Evolutionary conservation across 192 early-diverging fungal species (phyloP), one percentile per base, ranked within the genome.

Genomic region (Linnemannia elongata): DNA sequence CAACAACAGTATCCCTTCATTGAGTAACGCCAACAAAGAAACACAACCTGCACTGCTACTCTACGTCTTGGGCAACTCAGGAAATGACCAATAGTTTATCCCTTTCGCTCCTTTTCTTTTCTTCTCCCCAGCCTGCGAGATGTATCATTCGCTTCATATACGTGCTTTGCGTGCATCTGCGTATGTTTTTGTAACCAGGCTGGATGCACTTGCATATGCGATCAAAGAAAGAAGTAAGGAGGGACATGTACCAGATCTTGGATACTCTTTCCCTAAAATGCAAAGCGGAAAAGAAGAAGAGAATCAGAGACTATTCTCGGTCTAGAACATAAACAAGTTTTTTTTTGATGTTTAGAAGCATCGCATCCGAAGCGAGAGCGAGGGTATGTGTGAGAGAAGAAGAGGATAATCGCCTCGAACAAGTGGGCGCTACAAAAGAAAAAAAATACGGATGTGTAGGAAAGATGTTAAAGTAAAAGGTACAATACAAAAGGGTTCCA

Each of bases 41-140:
- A 52, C 24, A 60, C 57, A 60, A 7, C 8, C 60, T 66, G 30
- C 30, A 33, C 12, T 33, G 60, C 60, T 66, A 15, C 57, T 13
- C 18, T 18, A 52, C 18, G 4, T 52, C 9, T 66, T 12, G 27
- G 9, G 27, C 1, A 66, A 9, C 30, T 33, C n/a, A 9, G 60
- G 39, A 13, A 42, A 72, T 72, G 70, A 72, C 70, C 70, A 72
- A 72, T 72, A 72, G 36, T 72, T 72, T 72, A 72, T 42, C 70
- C 70, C 35, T 42, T 8, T n/a, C 39, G 4, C 36, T 42, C 5
- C 8, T 33, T 66, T 12, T 27, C 13, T 10, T 63, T 63, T 22
- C 27, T 63, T 63, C 60, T 12, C 60, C 0, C 12, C 27, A 12
- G 2, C 30, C n/a, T 66, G 2, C 8, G 13, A 27, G 13, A 66